Evolutionary conservation across 257 asterid species (phyloP).

Genomic region (Lithospermum erythrorhizon): DNA sequence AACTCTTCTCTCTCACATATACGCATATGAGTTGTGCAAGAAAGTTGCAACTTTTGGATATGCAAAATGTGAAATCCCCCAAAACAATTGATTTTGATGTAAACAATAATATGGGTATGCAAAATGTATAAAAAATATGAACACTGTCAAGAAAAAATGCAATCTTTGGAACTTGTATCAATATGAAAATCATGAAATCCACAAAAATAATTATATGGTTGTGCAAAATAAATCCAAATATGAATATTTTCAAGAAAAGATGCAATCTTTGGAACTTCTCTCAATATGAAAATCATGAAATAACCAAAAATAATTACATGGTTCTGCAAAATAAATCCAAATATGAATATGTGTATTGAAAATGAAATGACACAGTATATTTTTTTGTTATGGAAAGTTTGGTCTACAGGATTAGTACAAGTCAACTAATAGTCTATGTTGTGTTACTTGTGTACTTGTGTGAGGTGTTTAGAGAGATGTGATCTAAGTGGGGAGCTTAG

Average conservation of each 20-base stretch:
- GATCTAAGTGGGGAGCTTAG: conserved; percentile 1
- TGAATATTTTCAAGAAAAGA: conserved; percentile 5
- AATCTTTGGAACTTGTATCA: conserved; percentile 14
- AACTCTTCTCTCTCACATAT: neutral
- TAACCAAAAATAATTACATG: neutral
- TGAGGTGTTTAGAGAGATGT: neutral
- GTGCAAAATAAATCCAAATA: neutral
- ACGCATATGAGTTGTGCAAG: neutral
- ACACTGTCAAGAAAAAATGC: conserved; percentile 5
- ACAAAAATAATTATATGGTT: neutral
- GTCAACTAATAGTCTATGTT: neutral
- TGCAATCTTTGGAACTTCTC: conserved; percentile 14
- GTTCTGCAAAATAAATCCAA: neutral
- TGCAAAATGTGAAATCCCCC: conserved; percentile 6
- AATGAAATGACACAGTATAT: neutral
- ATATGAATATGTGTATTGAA: neutral
- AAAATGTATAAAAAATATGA: conserved; percentile 1
- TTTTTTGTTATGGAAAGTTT: neutral
- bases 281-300: conserved; percentile 3
- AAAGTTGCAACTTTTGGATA: conserved; percentile 14
- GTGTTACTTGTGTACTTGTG: neutral
- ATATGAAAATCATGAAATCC: conserved; percentile 6
- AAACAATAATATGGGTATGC: neutral
- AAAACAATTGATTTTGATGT: neutral
- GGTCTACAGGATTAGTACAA: too few species aligned